Conservation (phyloP, 257 asterid species). For the Cynanchum wilfordii region DNA sequence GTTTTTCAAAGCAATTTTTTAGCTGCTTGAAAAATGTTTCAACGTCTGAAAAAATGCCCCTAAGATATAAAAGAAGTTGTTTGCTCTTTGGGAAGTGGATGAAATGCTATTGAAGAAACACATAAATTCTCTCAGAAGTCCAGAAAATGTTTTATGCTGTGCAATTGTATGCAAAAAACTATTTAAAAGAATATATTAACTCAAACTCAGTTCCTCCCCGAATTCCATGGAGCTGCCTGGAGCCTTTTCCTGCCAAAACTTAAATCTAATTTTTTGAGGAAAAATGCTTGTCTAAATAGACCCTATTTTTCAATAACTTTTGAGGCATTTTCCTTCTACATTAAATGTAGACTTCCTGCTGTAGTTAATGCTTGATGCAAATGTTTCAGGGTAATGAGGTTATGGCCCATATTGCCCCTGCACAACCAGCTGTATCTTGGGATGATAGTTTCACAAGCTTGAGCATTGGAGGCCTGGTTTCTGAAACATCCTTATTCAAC, state of each 20-base stretch:
- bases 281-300: no score
- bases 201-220: neutral
- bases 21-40: no score
- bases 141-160: no score
- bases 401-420: slow-evolving; percentile 27
- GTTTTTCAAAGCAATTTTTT: no score
- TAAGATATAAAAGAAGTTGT: no score
- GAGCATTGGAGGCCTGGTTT: slow-evolving; percentile 81
- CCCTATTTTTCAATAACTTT: neutral
- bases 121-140: neutral
- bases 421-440: slow-evolving; percentile 42
- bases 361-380: neutral
- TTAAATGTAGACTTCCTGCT: slow-evolving; percentile 2
- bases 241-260: no score
- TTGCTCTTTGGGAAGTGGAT: no score
- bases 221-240: neutral
- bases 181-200: neutral
- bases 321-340: neutral
- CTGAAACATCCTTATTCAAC: slow-evolving; percentile 70
- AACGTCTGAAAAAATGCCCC: no score
- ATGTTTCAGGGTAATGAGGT: slow-evolving; percentile 44
- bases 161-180: neutral
- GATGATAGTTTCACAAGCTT: slow-evolving; percentile 68
- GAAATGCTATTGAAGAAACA: no score
- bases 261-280: no score